Percentiles rank a stretch among this genome's conserved stretches.
phyloP scores from a whole-genome alignment of 257 asterid species.

The Perilla frutescens region DNA sequence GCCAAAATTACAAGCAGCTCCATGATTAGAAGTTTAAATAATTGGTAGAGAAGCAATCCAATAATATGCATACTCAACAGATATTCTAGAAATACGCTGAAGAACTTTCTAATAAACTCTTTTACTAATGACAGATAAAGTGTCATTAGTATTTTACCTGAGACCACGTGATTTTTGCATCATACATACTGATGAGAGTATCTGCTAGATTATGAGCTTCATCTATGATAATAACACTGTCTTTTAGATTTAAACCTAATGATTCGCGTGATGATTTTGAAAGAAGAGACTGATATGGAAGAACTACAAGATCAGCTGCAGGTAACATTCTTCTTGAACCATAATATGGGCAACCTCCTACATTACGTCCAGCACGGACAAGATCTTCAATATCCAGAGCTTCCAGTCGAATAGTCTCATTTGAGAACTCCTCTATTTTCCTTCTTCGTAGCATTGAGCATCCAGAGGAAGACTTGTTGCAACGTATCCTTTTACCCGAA shows the following conservation, averaged over 20 bases:
- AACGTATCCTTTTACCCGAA: constrained; percentile 58
- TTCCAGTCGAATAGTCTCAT: constrained; percentile 61
- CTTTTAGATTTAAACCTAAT: constrained; percentile 76
- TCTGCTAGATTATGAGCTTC: constrained; percentile 99
- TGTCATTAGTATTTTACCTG: constrained; percentile 60
- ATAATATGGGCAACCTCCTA: constrained; percentile 92
- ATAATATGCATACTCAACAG: neutral
- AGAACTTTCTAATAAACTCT: constrained; percentile 15
- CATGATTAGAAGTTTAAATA: constrained; percentile 6
- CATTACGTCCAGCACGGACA: constrained; percentile 69
- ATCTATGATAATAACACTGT: constrained; percentile 78
- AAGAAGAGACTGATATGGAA: constrained; percentile 97
- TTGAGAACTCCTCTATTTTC: constrained; percentile 65
- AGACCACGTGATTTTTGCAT: constrained; percentile 70
- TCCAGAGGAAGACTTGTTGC: constrained; percentile 63
- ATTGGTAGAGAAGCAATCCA: constrained; percentile 8
- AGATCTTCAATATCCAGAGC: constrained; percentile 97
- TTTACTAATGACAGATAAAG: constrained; percentile 5
- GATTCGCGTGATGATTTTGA: constrained; percentile 95
- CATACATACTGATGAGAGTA: constrained; percentile 87
- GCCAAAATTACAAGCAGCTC: constrained; percentile 30
- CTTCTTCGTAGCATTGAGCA: constrained; percentile 82
- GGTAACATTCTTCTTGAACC: constrained; percentile 90
- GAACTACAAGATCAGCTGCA: constrained; percentile 86
- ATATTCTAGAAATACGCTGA: constrained; percentile 1